These are phyloP conservation scores for Penicillium sp. DNA, from an alignment of 2,329 filamentous ascomycete species.

Conservation along the genomic window DNA sequence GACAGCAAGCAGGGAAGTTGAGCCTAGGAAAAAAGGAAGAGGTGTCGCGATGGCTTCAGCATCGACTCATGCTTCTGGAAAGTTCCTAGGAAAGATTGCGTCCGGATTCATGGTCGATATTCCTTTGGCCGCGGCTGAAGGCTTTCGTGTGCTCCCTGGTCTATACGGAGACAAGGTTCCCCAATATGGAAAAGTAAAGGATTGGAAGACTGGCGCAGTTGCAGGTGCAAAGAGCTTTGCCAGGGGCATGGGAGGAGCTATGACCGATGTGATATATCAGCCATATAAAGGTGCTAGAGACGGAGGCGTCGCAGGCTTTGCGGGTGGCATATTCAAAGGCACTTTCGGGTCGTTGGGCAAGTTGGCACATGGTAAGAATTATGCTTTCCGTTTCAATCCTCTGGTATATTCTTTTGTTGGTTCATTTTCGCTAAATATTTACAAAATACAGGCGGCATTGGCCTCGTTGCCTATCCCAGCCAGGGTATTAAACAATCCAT, in stretches of 20 bases:
- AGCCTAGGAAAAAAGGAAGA: neutral
- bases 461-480: neutral
- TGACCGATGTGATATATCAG: constrained; percentile 33
- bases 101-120: constrained; percentile 37
- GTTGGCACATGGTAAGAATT: neutral
- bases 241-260: constrained; percentile 33
- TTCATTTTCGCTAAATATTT: neutral
- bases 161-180: constrained; percentile 40
- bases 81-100: constrained; percentile 28
- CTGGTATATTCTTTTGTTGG: too few species aligned
- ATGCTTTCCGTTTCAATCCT: too few species aligned
- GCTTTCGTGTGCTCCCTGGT: constrained; percentile 35
- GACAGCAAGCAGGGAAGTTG: neutral
- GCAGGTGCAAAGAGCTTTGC: constrained; percentile 37
- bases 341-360: neutral
- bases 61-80: constrained; percentile 14
- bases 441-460: neutral
- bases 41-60: constrained; percentile 3
- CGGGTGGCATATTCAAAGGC: constrained; percentile 39
- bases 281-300: constrained; percentile 34
- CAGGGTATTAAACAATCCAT: neutral
- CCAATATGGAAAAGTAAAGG: constrained; percentile 33
- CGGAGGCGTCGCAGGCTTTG: constrained; percentile 34
- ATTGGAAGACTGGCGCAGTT: constrained; percentile 34
- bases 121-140: constrained; percentile 39